A percentile compares a stretch with the other conserved stretches of the same genome.
phyloP scores from a whole-genome alignment of 768 basidiomycete genomes.

The Amanita muscaria region DNA sequence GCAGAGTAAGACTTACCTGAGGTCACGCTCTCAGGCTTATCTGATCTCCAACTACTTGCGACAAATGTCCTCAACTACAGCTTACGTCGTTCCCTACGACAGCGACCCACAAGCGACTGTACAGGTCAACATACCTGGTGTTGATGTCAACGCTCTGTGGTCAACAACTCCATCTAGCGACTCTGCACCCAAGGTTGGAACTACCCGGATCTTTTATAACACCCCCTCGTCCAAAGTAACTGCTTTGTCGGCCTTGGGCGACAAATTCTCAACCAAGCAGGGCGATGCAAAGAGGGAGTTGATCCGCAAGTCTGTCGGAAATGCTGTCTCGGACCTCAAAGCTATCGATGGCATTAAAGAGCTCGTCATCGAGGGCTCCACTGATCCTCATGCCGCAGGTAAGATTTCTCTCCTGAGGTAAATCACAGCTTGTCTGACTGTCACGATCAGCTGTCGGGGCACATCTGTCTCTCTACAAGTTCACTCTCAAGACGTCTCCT shows the following conservation, averaged over 20 bases:
- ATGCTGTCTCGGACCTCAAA: slow-evolving; percentile 62
- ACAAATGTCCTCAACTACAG: slow-evolving; percentile 41
- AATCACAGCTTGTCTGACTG: slow-evolving; percentile 2
- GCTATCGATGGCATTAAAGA: slow-evolving; percentile 52
- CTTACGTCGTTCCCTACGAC: slow-evolving; percentile 52
- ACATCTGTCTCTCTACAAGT: slow-evolving; percentile 65
- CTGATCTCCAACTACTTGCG: slow-evolving; percentile 13
- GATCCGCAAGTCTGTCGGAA: slow-evolving; percentile 63
- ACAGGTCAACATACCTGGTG: slow-evolving; percentile 20
- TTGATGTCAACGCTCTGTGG: slow-evolving; percentile 48
- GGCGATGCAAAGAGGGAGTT: slow-evolving; percentile 48
- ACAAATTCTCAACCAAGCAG: slow-evolving; percentile 38
- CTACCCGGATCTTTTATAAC: slow-evolving; percentile 57
- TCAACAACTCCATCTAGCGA: slow-evolving; percentile 35
- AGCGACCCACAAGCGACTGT: slow-evolving; percentile 25
- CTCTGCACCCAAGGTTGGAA: slow-evolving; percentile 51
- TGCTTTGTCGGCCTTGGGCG: slow-evolving; percentile 51
- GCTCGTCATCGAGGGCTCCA: slow-evolving; percentile 52
- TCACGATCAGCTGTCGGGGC: slow-evolving; percentile 58
- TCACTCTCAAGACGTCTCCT: slow-evolving; percentile 69
- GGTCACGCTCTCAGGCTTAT: slow-evolving; percentile 8
- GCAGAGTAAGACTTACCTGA: neutral
- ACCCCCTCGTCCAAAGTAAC: slow-evolving; percentile 39
- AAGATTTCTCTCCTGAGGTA: slow-evolving; percentile 12
- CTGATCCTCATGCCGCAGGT: slow-evolving; percentile 77